Evolutionary conservation across 179 eudicot species (phyloP).

Genomic region (Drosera spatulata): DNA sequence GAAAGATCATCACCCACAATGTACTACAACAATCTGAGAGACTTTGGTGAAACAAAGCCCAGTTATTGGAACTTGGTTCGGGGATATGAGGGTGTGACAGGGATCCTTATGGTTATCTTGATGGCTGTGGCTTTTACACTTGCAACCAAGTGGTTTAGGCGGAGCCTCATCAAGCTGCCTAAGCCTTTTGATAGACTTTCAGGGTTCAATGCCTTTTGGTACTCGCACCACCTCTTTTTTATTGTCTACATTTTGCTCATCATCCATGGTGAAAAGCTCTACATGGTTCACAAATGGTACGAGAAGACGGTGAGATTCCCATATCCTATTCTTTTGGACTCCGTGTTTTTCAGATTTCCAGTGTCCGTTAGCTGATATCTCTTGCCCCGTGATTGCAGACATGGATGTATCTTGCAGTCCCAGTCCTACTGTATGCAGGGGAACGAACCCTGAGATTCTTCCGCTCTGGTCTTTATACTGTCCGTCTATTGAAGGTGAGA

Average conservation of each 20-base stretch:
- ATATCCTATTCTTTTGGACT: not conserved
- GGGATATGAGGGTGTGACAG: conserved; percentile 86
- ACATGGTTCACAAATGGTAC: conserved; percentile 82
- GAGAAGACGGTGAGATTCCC: conserved; percentile 55
- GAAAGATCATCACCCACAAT: conserved; percentile 32
- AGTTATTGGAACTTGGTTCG: conserved; percentile 43
- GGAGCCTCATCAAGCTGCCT: conserved; percentile 66
- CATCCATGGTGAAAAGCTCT: conserved; percentile 67
- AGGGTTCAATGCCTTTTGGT: conserved; percentile 98
- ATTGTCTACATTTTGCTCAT: conserved; percentile 74
- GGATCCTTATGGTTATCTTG: conserved; percentile 67
- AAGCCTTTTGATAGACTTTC: conserved; percentile 85
- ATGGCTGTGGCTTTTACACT: conserved; percentile 84
- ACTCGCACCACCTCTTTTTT: conserved; percentile 86
- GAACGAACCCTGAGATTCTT: conserved; percentile 82
- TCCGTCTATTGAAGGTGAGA: conserved; percentile 64
- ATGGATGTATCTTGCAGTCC: conserved; percentile 96
- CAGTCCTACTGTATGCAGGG: conserved; percentile 90
- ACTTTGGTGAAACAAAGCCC: conserved; percentile 54
- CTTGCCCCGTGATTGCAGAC: conserved; percentile 35
- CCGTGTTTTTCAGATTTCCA: not conserved
- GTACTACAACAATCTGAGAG: conserved; percentile 35
- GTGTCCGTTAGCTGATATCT: not conserved
- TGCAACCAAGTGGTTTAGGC: conserved; percentile 79
- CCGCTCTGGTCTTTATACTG: conserved; percentile 61